Evolutionary conservation across 495 filamentous ascomycete genomes (phyloP), one percentile per base, ranked within the genome.

Genomic region (Emericellopsis terricola): DNA sequence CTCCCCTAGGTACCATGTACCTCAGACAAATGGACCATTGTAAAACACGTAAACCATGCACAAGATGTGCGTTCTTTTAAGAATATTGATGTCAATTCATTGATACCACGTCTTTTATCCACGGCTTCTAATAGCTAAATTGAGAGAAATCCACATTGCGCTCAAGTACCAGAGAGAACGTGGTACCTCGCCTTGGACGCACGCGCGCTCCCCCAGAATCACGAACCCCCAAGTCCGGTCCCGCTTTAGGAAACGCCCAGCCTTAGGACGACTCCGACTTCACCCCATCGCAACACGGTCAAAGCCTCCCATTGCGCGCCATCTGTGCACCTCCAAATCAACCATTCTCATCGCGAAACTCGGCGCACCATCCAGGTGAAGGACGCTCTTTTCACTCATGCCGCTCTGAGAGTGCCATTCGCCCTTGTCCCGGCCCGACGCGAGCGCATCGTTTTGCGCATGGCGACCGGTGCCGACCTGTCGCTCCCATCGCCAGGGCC

Each of bases 371-470:
- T 57, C 57, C 61, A 45, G 47, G 33, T 52, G 46, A 48, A 62
- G 52, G 45, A 29, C 51, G 55, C 55, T 46, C 50, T 42, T 54
- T 54, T 37, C 30, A 24, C 38, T 41, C 36, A 44, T 63, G 49
- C 53, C 46, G 55, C 50, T 51, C 47, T 56, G 50, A 50, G 48
- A 36, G 29, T 38, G 19, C 36, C 41, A 37, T 41, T 38, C 44
- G 50, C 57, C 49, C 51, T 48, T 49, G 44, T 57, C 49, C 49
- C 48, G 51, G 43, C 46, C 42, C 35, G 48, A 56, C 51, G 58
- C 59, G 62, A 60, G 50, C 50, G 50, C 53, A 42, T 50, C 51
- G 40, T 29, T 19, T 42, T 38, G 51, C 62, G 62, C 54, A 65
- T 65, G 62, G 62, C 62, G 56, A 47, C 52, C 44, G 40, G 42